phyloP scores from a whole-genome alignment of 2,329 filamentous ascomycete species.

The Cladobotryum protrusum region DNA sequence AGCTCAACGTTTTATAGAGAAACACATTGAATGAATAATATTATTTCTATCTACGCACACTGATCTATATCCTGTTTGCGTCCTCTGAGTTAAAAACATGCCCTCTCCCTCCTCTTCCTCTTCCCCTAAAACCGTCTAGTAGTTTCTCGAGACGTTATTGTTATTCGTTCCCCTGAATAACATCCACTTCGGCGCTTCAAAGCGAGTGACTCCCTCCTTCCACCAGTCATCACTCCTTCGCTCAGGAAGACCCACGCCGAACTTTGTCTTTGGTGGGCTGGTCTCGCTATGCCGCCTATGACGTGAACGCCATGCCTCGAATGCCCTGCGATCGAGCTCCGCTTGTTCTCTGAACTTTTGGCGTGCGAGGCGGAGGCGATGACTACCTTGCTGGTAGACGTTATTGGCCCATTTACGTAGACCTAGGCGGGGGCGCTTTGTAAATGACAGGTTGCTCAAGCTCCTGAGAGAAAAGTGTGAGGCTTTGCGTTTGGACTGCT shows the following conservation, averaged over 20 bases:
- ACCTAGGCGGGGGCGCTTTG: constrained; percentile 21
- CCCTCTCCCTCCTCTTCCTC: background rate
- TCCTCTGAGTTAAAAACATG: background rate
- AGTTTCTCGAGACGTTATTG: background rate
- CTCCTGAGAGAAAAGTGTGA: constrained; percentile 26
- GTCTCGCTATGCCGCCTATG: background rate
- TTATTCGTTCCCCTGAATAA: constrained; percentile 15
- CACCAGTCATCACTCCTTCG: constrained; percentile 27
- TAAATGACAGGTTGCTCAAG: constrained; percentile 18
- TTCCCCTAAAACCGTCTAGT: background rate
- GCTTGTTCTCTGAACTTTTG: constrained; percentile 22
- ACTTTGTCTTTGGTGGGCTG: background rate
- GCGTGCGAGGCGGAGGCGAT: constrained; percentile 20
- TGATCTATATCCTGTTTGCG: background rate
- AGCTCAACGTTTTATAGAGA: background rate
- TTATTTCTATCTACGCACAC: background rate
- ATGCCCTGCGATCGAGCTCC: constrained; percentile 20
- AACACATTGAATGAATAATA: constrained; percentile 4
- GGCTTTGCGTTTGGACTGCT: constrained; percentile 25
- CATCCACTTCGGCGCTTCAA: constrained; percentile 28
- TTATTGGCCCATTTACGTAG: constrained; percentile 25
- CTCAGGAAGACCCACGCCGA: background rate
- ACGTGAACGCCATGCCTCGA: constrained; percentile 23
- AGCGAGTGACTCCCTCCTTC: constrained; percentile 28
- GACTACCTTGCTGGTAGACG: constrained; percentile 21